A percentile compares a stretch with the other conserved stretches of the same genome.
Conservation (phyloP, 2,329 filamentous ascomycete genomes). For the Remersonia thermophila region DNA sequence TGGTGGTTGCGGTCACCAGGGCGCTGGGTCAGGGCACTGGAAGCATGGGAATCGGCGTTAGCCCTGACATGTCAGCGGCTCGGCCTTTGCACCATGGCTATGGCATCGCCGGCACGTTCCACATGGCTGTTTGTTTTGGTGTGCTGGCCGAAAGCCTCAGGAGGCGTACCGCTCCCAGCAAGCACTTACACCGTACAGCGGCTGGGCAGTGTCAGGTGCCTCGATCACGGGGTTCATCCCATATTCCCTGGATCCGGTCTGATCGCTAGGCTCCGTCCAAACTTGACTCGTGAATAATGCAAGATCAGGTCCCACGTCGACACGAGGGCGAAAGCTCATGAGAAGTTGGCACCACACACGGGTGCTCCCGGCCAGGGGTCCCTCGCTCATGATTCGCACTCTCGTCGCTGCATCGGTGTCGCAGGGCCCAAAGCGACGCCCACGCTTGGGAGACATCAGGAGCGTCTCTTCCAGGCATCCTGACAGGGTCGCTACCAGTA, state of each 20-base stretch:
- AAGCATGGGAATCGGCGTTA: no score
- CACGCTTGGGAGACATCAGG: background rate
- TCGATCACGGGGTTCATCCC: background rate
- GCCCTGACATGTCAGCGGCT: no score
- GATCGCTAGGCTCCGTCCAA: background rate
- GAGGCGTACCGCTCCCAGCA: no score
- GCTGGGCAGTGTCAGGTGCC: background rate
- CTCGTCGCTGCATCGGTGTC: constrained; percentile 1
- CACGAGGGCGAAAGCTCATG: no score
- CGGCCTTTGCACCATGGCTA: no score
- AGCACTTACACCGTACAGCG: no score
- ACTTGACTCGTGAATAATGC: no score
- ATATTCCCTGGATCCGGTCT: no score
- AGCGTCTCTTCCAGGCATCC: background rate
- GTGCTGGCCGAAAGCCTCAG: background rate
- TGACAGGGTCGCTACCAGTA: constrained; percentile 1
- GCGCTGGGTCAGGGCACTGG: no score
- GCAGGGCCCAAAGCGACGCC: constrained; percentile 1
- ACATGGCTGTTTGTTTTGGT: no score
- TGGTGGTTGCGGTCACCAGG: no score
- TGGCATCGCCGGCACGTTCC: no score
- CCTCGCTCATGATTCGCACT: background rate
- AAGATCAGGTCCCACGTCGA: constrained; percentile 7
- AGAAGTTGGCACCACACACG: background rate
- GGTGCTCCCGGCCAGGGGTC: constrained; percentile 1